phyloP scores from a whole-genome alignment of 352 stramenopile genomes.

The Aphanomyces astaci region DNA sequence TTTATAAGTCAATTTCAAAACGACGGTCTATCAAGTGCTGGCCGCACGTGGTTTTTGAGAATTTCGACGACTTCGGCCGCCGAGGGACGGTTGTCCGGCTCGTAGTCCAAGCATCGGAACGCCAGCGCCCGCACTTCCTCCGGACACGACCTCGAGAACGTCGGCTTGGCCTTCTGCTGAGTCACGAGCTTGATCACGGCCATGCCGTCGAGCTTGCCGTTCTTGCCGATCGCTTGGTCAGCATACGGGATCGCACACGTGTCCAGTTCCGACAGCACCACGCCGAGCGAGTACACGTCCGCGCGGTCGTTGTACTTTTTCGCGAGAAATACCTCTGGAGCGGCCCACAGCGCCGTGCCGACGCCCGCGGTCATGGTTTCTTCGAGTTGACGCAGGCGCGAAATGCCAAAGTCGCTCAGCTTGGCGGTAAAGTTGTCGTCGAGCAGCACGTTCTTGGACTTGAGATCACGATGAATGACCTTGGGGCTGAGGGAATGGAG shows the following conservation, averaged over 20 bases:
- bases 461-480: conserved; percentile 82
- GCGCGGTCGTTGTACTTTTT: conserved; percentile 15
- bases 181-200: conserved; percentile 82
- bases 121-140: conserved; percentile 50
- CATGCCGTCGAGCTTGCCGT: conserved; percentile 73
- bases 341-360: conserved; percentile 12
- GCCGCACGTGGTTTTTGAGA: neutral
- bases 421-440: conserved; percentile 9
- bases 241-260: conserved; percentile 11
- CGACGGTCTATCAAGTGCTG: neutral
- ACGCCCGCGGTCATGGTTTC: conserved; percentile 22
- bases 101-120: conserved; percentile 24
- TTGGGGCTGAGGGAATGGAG: conserved; percentile 64
- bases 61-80: conserved; percentile 11
- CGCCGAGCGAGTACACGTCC: conserved; percentile 22
- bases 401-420: conserved; percentile 24
- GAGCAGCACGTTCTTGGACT: conserved; percentile 76
- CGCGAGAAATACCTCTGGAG: neutral
- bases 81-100: neutral
- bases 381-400: conserved; percentile 8
- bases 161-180: conserved; percentile 48
- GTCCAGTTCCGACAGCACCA: conserved; percentile 18
- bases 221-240: conserved; percentile 3
- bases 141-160: conserved; percentile 51
- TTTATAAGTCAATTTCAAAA: neutral